Base-by-base conservation (phyloP, 2,329 filamentous ascomycete genomes). In the Cladosporium velox region DNA sequence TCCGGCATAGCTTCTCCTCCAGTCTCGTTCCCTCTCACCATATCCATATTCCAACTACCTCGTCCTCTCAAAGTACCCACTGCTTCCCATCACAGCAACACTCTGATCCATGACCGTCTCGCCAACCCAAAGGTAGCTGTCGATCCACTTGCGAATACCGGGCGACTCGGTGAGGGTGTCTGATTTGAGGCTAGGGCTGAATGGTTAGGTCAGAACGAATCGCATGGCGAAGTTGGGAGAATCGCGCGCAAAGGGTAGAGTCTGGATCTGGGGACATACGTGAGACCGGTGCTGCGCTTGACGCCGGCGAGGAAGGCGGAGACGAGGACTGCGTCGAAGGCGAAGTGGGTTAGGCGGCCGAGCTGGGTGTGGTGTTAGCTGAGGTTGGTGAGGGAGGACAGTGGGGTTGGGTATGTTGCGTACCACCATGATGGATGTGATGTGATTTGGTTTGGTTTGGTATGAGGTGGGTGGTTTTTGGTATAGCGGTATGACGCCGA, bases 61-160 rank as follows among this genome's bases (percentile, higher is more conserved):
- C 79, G 88, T 93, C 76, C 95, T 87, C 83, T 97, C 93, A 78
- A 99, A 99, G 81, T 89, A 99, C 67, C 90, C 87, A 77, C 91
- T 96, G 59, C 91, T 90, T 51, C 92, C 91, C 77, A 97, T 91
- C 66, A 98, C 87, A 49, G 93, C 93, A 35, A 98, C 92, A 34
- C 93, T 96, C 82, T 96, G 91, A 79, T 99, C 95, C 93, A 99
- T 96, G 70, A 97, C 91, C 88, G 93, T 97, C 83, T 99, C 95
- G 73, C 95, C 95, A 21, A 97, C 90, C 69, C 92, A 92, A 52
- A 98, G 88, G 79, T 98, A 98, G 78, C 90, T 94, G 76, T 94
- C 90, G 71, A 98, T 88, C 93, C 93, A 98, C 62, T 89, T 90
- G 77, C 90, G 90, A 72, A 95, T 80, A 69, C 93, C 90, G 78